A percentile compares a stretch with the other conserved stretches of the same genome.
Evolutionary conservation across 495 filamentous ascomycete genomes (phyloP).

Genomic region (Zalerion maritima): DNA sequence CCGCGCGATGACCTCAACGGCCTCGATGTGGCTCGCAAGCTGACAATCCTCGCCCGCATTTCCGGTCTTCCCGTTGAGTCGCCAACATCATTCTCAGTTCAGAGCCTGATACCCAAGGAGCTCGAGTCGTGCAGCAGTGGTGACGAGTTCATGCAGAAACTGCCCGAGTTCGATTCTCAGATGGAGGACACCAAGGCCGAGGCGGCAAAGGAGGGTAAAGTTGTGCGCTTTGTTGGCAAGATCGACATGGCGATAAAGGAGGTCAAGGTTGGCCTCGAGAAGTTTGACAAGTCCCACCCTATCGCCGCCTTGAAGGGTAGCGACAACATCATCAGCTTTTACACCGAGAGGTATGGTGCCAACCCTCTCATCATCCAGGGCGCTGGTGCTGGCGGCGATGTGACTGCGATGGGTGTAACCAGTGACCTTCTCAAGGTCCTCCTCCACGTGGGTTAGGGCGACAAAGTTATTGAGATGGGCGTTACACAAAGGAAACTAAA

Average conservation of each 20-base stretch:
- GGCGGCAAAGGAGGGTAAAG: conserved; percentile 73
- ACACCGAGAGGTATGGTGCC: conserved; percentile 79
- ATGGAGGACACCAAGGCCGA: conserved; percentile 70
- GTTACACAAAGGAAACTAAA: no score
- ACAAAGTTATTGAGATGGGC: no score
- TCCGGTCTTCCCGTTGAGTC: conserved; percentile 62
- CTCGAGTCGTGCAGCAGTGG: conserved; percentile 60
- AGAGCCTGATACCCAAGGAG: conserved; percentile 75
- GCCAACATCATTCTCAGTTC: conserved; percentile 76
- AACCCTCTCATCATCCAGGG: conserved; percentile 91
- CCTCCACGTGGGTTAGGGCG: no score
- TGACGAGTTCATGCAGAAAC: conserved; percentile 63
- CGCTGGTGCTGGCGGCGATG: conserved; percentile 83
- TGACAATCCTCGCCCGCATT: conserved; percentile 81
- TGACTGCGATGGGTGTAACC: conserved; percentile 92
- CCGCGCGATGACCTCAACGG: conserved; percentile 93
- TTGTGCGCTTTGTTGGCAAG: conserved; percentile 90
- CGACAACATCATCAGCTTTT: conserved; percentile 97
- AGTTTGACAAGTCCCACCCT: conserved; percentile 66
- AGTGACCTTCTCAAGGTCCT: conserved; percentile 80
- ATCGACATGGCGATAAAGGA: conserved; percentile 61
- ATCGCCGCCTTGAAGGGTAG: conserved; percentile 91
- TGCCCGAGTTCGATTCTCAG: conserved; percentile 63
- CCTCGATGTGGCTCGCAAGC: conserved; percentile 88
- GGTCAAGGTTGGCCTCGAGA: conserved; percentile 81